A percentile compares a stretch with the other conserved stretches of the same genome.
These are phyloP conservation scores for Ustilago shanxiensis DNA, from an alignment of 1,284 basidiomycete species.

Conservation along the genomic window DNA sequence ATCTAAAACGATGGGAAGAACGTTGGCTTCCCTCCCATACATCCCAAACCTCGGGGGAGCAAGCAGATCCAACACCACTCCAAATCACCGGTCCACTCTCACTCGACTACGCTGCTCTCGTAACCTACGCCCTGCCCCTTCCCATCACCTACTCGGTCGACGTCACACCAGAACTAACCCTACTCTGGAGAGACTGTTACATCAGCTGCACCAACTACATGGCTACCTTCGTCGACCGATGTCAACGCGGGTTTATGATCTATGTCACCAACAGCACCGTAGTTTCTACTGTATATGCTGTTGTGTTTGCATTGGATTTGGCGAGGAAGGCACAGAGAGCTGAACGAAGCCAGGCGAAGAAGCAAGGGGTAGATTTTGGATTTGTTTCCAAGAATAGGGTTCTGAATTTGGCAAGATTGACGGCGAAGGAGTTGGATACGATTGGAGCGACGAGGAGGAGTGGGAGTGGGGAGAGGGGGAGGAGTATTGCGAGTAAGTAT, in stretches of 20 bases:
- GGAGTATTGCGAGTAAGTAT: slow-evolving; percentile 30
- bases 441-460: slow-evolving; percentile 13
- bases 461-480: neutral
- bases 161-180: slow-evolving; percentile 19
- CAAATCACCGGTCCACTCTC: slow-evolving; percentile 36
- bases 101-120: slow-evolving; percentile 46
- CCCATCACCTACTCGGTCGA: slow-evolving; percentile 37
- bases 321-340: slow-evolving; percentile 9
- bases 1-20: slow-evolving; percentile 54
- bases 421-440: slow-evolving; percentile 18
- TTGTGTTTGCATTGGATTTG: slow-evolving; percentile 34
- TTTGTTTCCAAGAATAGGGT: slow-evolving; percentile 20
- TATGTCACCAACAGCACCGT: slow-evolving; percentile 32
- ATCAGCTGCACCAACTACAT: slow-evolving; percentile 48
- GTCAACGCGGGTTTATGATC: slow-evolving; percentile 19
- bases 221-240: slow-evolving; percentile 40
- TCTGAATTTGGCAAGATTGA: slow-evolving; percentile 17
- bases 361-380: slow-evolving; percentile 22
- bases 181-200: slow-evolving; percentile 44
- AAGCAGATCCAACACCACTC: slow-evolving; percentile 18
- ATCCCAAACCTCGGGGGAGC: neutral
- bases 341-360: neutral
- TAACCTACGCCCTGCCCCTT: slow-evolving; percentile 47
- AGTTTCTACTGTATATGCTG: slow-evolving; percentile 43
- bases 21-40: slow-evolving; percentile 31